Percentiles rank a stretch among this genome's conserved stretches.
These are phyloP conservation scores for Ophiostoma sp. DNA, from an alignment of 2,329 filamentous ascomycete species.

Conservation along the genomic window DNA sequence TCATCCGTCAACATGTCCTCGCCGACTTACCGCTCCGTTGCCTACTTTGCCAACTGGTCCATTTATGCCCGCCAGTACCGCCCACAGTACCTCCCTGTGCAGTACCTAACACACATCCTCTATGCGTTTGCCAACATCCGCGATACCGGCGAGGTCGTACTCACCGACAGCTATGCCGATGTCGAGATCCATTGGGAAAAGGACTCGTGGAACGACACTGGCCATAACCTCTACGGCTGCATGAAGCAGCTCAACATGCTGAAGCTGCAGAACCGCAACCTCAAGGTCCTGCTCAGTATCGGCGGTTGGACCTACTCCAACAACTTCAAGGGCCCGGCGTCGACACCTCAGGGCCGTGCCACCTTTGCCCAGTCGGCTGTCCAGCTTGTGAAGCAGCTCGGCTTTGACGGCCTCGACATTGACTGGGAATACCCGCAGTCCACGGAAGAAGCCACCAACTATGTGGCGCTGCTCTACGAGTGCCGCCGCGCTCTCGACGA, in stretches of 20 bases:
- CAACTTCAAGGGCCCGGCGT: slow-evolving; percentile 73
- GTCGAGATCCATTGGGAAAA: slow-evolving; percentile 67
- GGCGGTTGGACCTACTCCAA: slow-evolving; percentile 89
- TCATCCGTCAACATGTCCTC: slow-evolving; percentile 14
- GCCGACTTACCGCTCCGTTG: slow-evolving; percentile 57
- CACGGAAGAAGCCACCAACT: slow-evolving; percentile 49
- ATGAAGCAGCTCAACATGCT: slow-evolving; percentile 82
- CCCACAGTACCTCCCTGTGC: slow-evolving; percentile 75
- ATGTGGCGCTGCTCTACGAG: slow-evolving; percentile 53
- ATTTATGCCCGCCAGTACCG: slow-evolving; percentile 81
- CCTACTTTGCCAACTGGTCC: slow-evolving; percentile 75
- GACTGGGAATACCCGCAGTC: slow-evolving; percentile 64
- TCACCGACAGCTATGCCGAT: slow-evolving; percentile 60
- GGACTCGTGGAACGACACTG: slow-evolving; percentile 65
- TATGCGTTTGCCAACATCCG: slow-evolving; percentile 88
- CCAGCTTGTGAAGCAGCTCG: slow-evolving; percentile 69
- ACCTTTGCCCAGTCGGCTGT: slow-evolving; percentile 71
- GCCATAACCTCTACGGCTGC: slow-evolving; percentile 81
- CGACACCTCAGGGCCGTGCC: slow-evolving; percentile 61
- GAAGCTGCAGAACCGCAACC: slow-evolving; percentile 72
- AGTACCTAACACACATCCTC: slow-evolving; percentile 80
- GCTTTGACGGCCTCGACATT: slow-evolving; percentile 57
- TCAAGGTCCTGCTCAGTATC: slow-evolving; percentile 81
- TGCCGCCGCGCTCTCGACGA: slow-evolving; percentile 54
- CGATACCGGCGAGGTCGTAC: slow-evolving; percentile 69